Evolutionary conservation across 305 asterid genomes (phyloP).

Genomic region (Fraxinus latifolia): DNA sequence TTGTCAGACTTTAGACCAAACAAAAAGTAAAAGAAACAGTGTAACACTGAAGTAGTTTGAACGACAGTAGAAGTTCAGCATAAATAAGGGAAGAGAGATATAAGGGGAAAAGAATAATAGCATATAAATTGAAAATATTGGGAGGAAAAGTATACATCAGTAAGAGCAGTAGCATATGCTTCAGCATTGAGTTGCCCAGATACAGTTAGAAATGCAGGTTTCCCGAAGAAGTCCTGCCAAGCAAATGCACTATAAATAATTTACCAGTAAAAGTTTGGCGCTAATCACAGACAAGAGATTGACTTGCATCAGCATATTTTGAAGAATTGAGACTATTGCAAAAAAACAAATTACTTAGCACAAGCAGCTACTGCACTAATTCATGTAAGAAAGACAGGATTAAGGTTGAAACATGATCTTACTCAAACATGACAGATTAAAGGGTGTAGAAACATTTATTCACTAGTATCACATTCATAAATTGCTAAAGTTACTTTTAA

Average conservation of each 20-base stretch:
- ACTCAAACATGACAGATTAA: background rate
- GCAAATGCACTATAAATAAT: slow-evolving; percentile 5
- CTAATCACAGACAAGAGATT: slow-evolving; percentile 18
- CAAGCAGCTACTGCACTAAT: background rate
- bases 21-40: background rate
- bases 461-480: background rate
- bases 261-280: slow-evolving; percentile 4
- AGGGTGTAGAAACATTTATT: background rate
- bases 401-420: background rate
- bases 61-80: slow-evolving; percentile 5
- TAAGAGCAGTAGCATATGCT: slow-evolving; percentile 94
- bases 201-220: slow-evolving; percentile 90
- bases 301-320: slow-evolving; percentile 16
- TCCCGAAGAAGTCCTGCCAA: slow-evolving; percentile 93
- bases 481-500: background rate
- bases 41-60: slow-evolving; percentile 9
- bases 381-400: background rate
- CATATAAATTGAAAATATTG: slow-evolving; percentile 16
- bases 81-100: background rate
- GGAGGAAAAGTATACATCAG: slow-evolving; percentile 61
- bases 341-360: background rate
- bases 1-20: slow-evolving; percentile 20
- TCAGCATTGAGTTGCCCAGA: slow-evolving; percentile 99
- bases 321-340: background rate
- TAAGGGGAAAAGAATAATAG: slow-evolving; percentile 18